Evolutionary conservation across 176 grass and related monocot genomes (phyloP).

Genomic region (Olyra latifolia): DNA sequence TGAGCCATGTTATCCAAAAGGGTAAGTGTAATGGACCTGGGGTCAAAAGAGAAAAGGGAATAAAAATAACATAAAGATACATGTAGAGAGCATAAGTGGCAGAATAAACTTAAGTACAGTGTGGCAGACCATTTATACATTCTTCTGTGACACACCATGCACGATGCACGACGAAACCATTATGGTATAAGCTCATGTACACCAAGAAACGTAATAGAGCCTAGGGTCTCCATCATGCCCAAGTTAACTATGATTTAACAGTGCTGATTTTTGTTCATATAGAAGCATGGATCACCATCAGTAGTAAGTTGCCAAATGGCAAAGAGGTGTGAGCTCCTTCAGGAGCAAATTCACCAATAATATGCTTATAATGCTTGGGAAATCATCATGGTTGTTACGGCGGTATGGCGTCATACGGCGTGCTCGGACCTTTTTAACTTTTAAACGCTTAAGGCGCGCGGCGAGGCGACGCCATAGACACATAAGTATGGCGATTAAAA

Average conservation of each 20-base stretch:
- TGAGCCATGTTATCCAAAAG: constrained; percentile 27
- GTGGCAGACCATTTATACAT: constrained; percentile 1
- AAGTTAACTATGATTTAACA: neutral
- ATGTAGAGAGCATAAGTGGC: neutral
- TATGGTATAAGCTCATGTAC: neutral
- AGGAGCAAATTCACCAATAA: neutral
- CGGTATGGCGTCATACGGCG: too few species aligned
- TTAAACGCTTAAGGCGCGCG: too few species aligned
- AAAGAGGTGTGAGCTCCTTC: neutral
- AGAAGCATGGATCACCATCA: neutral
- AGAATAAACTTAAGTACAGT: neutral
- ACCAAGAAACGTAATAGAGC: neutral
- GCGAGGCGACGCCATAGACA: too few species aligned
- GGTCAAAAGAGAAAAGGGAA: constrained; percentile 13
- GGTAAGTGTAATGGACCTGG: constrained; percentile 37
- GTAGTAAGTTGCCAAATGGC: neutral
- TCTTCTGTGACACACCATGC: neutral
- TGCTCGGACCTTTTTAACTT: too few species aligned
- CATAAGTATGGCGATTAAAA: too few species aligned
- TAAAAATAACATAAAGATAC: constrained; percentile 37
- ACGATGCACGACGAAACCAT: constrained; percentile 22
- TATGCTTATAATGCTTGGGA: neutral
- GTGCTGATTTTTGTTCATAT: neutral
- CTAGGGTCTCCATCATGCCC: neutral
- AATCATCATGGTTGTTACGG: too few species aligned